Evolutionary conservation across 2,329 filamentous ascomycete genomes (phyloP), one percentile per base, ranked within the genome.

Genomic region (Pseudogymnoascus sp.): DNA sequence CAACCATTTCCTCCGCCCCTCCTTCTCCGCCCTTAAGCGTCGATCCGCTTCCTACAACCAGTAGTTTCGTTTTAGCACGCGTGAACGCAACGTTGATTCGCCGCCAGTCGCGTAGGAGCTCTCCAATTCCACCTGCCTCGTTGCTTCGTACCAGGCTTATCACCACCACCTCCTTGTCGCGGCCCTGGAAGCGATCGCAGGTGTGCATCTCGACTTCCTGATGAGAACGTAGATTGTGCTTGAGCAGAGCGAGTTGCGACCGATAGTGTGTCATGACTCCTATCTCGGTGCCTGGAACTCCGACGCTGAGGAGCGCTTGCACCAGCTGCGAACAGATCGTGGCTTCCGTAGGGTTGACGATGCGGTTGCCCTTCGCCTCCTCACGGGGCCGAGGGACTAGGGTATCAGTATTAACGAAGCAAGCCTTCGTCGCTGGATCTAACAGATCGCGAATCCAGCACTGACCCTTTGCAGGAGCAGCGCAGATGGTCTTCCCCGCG

Each of bases 221-320:
- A 0, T 80, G 77, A 43, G 77, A 79, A 33, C 85, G 84, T 35
- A 96, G 83, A 9, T 81, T 81, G 65, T 93, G 85, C 67, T 90
- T 90, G 1, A 99, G 81, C 2, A 96, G 79, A 0, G 91, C 87
- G 1, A 99, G 85, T 74, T 99, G 95, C 5, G 90, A 93, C 63
- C 95, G 90, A 75, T 99, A 99, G 75, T 97, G 92, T 14, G 95
- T 97, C 78, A 99, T 97, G 67, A 99, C 89, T 55, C 95, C 95
- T 63, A 99, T 92, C 61, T 93, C 89, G 0, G 79, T 78, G 0
- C 89, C 82, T 0, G 89, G 79, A 0, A 97, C 83, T 25, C 95
- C 95, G 1, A 86, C 83, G 0, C 84, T 83, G 59, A 97, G 81
- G 2, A 99, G 83, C 0, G 86, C 82, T 65, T 92, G 84, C 16